Percentiles rank a stretch among this genome's conserved stretches.
Conservation (phyloP, 331 rosid species). For the Malus hybrid region DNA sequence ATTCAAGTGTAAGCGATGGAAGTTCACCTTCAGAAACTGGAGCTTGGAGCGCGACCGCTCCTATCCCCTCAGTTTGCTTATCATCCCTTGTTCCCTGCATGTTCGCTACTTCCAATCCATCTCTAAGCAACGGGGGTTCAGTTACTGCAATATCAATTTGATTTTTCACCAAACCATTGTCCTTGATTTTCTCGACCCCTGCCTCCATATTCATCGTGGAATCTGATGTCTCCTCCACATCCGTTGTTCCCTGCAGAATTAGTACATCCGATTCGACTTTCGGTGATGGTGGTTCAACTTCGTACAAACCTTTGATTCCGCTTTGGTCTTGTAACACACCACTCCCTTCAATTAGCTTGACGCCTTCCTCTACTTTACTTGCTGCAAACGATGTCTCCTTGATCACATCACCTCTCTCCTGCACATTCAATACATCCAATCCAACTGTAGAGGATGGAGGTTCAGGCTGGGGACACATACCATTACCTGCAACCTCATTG, state of each 20-base stretch:
- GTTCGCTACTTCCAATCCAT: no score
- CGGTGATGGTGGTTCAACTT: neutral
- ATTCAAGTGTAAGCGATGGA: no score
- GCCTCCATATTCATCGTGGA: neutral
- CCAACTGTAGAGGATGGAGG: neutral
- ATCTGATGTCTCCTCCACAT: neutral
- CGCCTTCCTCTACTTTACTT: neutral
- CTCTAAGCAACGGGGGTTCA: no score
- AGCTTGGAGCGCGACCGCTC: neutral
- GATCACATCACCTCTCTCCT: neutral
- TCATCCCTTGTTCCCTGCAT: neutral
- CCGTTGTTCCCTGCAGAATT: neutral
- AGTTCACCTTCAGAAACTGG: no score
- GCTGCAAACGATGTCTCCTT: neutral
- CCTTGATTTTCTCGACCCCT: neutral
- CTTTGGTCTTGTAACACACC: neutral
- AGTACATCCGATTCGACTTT: neutral
- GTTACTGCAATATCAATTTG: no score
- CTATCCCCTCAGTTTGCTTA: neutral
- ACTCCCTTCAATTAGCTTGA: neutral
- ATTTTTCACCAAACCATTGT: no score
- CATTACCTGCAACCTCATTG: neutral
- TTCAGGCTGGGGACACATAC: neutral
- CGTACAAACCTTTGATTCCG: neutral
- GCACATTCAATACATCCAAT: neutral